Conservation (phyloP, 1,284 basidiomycete genomes). For the Cutaneotrichosporon sp. region DNA sequence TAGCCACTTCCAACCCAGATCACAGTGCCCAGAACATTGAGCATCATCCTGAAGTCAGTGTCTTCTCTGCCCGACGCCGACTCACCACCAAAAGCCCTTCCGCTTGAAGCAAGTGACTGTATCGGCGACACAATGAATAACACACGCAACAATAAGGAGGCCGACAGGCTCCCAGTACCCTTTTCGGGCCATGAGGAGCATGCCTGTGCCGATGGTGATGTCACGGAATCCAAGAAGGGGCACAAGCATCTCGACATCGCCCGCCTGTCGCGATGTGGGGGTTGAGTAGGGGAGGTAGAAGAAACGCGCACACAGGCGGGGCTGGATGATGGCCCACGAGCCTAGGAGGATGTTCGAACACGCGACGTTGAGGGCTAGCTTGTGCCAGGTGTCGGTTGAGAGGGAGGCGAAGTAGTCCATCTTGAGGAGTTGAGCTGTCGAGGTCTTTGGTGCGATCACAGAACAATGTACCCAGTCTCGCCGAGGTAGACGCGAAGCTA, state of each 20-base stretch:
- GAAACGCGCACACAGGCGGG: neutral
- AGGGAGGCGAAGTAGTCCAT: neutral
- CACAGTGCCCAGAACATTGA: too few relatives aligned
- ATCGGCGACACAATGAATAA: too few relatives aligned
- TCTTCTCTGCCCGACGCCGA: too few relatives aligned
- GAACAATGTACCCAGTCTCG: neutral
- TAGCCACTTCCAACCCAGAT: too few relatives aligned
- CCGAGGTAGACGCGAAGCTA: too few relatives aligned
- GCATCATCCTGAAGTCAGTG: too few relatives aligned
- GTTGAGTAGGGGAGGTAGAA: neutral
- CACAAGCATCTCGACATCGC: neutral
- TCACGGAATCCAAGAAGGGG: neutral
- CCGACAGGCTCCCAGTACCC: too few relatives aligned
- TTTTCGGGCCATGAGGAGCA: too few relatives aligned
- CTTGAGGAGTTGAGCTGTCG: neutral
- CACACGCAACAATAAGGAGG: too few relatives aligned
- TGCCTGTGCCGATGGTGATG: neutral
- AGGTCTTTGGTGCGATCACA: neutral
- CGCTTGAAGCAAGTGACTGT: too few relatives aligned
- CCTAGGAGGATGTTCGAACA: neutral
- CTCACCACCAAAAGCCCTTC: too few relatives aligned
- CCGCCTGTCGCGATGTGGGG: neutral
- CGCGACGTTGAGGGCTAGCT: neutral
- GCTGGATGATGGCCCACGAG: neutral
- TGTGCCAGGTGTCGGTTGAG: neutral